These are phyloP conservation scores for Oryza glaberrima DNA, from an alignment of 176 grass and related monocot species.

Conservation along the genomic window DNA sequence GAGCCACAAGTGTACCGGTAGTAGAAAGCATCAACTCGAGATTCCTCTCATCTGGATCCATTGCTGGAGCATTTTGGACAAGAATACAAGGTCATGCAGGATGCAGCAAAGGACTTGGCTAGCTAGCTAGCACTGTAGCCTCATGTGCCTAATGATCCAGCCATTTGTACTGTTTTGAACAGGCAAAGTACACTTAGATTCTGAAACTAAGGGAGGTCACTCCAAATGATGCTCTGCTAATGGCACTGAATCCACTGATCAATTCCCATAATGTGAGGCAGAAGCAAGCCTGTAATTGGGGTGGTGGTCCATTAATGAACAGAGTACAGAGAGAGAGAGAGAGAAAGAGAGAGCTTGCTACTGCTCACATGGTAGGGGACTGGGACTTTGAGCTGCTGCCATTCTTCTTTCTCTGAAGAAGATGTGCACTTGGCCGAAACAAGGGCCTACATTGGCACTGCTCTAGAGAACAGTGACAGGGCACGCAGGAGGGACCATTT, in stretches of 20 bases:
- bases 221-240: constrained; percentile 3
- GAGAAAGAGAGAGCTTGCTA: neutral
- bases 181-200: constrained; percentile 22
- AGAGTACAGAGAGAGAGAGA: neutral
- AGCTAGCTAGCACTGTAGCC: neutral
- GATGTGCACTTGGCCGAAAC: constrained; percentile 36
- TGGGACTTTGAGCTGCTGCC: neutral
- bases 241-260: neutral
- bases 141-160: constrained; percentile 11
- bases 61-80: neutral
- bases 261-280: constrained; percentile 10
- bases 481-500: constrained; percentile 13
- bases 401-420: neutral
- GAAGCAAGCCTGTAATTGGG: constrained; percentile 5
- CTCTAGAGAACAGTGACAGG: constrained; percentile 4
- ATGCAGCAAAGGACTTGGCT: neutral
- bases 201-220: constrained; percentile 10
- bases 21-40: neutral
- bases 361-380: constrained; percentile 32
- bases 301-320: neutral
- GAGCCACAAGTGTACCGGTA: neutral
- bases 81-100: neutral
- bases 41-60: neutral
- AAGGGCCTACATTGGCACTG: constrained; percentile 32
- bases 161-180: neutral